Base-by-base conservation (phyloP, 139 green algal genomes). In the Ettlia oleoabundans region DNA sequence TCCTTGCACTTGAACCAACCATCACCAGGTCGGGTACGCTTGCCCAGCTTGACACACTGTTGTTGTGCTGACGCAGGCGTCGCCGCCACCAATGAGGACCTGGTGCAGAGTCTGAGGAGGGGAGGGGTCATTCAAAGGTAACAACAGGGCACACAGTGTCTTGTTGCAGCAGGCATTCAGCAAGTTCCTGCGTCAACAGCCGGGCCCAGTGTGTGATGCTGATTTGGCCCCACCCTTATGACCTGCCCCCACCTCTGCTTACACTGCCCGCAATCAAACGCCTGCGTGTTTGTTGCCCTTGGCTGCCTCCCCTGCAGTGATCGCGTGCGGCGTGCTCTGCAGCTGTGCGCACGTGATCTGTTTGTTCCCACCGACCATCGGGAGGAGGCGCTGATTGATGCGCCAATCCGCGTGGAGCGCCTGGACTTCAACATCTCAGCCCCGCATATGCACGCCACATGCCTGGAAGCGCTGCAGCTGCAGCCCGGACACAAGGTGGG, bases 341-440 rank as follows among this genome's bases (percentile, higher is more conserved):
- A 87, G 38, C 66, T 82, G 19, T 90, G 88, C 40, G 80, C 88
- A 0, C 84, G 93, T 0, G 88, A 91, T 40, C 40, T 82, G 19
- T 96, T 97, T 81, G 86, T 97, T 37, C 90, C 91, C 1, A 51
- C 64, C 0, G 66, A 40, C 22, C 86, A 95, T 78, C 55, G 47
- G 0, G 41, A 62, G 3, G 88, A 95, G 76, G 93, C 93, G 4
- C 87, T 92, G 38, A 38, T 89, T 35, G 93, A 97, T 76, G 70
- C 86, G 0, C 93, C 93, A 26, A 88, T 97, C 42, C 62, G 88
- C 0, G 71, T 93, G 63, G 77, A 85, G 41, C 2, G 19, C 41
- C 47, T 63, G 37, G 91, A 89, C 52, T 95, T 94, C 88, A 97
- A 97, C 88, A 91, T 97, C 32, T 91, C 80, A 1, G 93, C 93